A percentile compares a stretch with the other conserved stretches of the same genome.
These are phyloP conservation scores for Alternaria consortialis DNA, from an alignment of 2,329 filamentous ascomycete species.

Conservation along the genomic window DNA sequence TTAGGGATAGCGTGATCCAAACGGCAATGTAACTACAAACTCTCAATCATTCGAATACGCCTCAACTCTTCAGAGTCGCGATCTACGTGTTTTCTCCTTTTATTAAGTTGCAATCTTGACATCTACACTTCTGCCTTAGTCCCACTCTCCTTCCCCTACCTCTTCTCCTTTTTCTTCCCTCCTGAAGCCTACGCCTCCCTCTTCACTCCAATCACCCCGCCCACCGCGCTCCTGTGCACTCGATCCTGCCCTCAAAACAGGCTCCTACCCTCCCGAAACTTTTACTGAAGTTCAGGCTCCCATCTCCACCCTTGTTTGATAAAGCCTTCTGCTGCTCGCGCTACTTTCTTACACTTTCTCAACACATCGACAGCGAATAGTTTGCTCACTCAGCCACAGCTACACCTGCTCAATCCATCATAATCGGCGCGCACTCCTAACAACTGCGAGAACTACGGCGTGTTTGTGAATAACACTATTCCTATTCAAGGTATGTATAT, in stretches of 20 bases:
- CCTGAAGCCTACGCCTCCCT: not conserved
- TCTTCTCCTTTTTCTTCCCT: not conserved
- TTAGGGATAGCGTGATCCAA: not conserved
- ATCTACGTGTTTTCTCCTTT: not conserved
- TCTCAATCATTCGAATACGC: not conserved
- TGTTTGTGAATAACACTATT: too few species aligned
- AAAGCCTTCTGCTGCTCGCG: not conserved
- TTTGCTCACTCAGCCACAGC: too few species aligned
- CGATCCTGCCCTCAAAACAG: not conserved
- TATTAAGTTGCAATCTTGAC: not conserved
- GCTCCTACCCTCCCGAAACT: not conserved
- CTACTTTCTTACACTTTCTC: too few species aligned
- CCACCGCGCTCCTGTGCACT: not conserved
- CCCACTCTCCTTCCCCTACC: not conserved
- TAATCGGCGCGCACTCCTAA: too few species aligned
- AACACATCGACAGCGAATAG: too few species aligned
- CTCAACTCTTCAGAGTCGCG: not conserved
- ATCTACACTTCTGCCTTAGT: not conserved
- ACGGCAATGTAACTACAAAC: not conserved
- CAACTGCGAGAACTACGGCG: too few species aligned
- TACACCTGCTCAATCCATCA: not conserved
- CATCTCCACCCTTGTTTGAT: not conserved
- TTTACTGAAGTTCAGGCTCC: not conserved
- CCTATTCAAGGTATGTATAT: too few species aligned
- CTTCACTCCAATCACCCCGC: not conserved